A percentile compares a stretch with the other conserved stretches of the same genome.
Evolutionary conservation across 2,329 filamentous ascomycete species (phyloP).

Genomic region (Fusarium subglutinans): DNA sequence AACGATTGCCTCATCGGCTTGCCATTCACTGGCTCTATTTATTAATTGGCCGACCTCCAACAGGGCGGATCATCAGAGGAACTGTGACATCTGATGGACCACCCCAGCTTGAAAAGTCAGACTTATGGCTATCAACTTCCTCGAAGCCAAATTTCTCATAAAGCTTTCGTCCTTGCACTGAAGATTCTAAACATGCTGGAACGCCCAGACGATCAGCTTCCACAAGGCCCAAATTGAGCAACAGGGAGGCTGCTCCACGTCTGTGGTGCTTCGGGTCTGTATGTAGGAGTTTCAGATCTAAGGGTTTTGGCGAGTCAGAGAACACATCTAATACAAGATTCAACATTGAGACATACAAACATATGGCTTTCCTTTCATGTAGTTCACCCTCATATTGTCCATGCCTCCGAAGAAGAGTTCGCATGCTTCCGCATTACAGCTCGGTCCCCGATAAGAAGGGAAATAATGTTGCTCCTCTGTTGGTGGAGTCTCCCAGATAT

Average conservation of each 20-base stretch:
- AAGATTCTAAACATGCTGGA: conserved; percentile 51
- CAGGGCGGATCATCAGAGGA: conserved; percentile 41
- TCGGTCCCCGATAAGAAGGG: conserved; percentile 40
- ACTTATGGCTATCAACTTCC: conserved; percentile 40
- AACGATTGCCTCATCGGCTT: not conserved
- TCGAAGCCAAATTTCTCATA: conserved; percentile 50
- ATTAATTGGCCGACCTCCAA: not conserved
- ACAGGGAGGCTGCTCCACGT: conserved; percentile 47
- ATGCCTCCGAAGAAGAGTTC: conserved; percentile 46
- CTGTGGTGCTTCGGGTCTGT: conserved; percentile 51
- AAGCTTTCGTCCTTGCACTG: conserved; percentile 43
- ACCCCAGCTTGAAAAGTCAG: conserved; percentile 45
- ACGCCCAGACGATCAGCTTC: conserved; percentile 50
- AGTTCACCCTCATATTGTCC: conserved; percentile 43
- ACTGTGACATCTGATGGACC: conserved; percentile 33
- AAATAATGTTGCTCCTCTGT: conserved; percentile 37
- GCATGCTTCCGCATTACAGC: conserved; percentile 47
- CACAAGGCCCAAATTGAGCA: conserved; percentile 48
- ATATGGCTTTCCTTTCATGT: conserved; percentile 46
- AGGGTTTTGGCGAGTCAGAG: not conserved
- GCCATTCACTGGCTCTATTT: not conserved
- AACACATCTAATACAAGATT: too few relatives aligned
- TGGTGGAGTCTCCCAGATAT: conserved; percentile 42
- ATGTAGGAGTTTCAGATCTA: conserved; percentile 51
- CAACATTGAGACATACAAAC: conserved; percentile 45